A percentile compares a stretch with the other conserved stretches of the same genome.
These are phyloP conservation scores for Globisporangium rhizosaccharum DNA, from an alignment of 352 stramenopile species.

Conservation along the genomic window DNA sequence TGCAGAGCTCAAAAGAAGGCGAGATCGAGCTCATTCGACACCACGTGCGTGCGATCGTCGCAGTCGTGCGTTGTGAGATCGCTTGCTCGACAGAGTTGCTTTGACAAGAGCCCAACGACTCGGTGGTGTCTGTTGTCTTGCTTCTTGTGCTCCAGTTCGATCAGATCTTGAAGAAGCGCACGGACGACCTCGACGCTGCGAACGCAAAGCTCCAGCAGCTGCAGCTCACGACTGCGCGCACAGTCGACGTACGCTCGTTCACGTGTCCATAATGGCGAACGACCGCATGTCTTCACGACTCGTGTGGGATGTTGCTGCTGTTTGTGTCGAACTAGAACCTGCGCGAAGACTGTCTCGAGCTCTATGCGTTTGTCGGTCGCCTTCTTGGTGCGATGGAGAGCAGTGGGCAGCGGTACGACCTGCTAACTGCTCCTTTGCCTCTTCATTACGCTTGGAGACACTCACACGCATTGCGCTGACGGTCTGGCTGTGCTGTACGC, in stretches of 20 bases:
- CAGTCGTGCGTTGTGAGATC: background rate
- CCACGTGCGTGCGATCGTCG: slow-evolving; percentile 25
- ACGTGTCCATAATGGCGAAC: too few relatives aligned
- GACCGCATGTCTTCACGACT: background rate
- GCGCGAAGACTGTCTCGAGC: slow-evolving; percentile 56
- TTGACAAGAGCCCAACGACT: too few relatives aligned
- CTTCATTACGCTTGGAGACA: background rate
- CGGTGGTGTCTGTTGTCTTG: background rate
- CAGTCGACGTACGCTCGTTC: slow-evolving; percentile 34
- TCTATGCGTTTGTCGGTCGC: slow-evolving; percentile 58
- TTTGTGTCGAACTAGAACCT: slow-evolving; percentile 30
- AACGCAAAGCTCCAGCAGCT: slow-evolving; percentile 36
- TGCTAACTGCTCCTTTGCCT: background rate
- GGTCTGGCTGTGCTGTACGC: too few relatives aligned
- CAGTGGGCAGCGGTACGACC: slow-evolving; percentile 14
- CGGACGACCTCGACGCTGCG: slow-evolving; percentile 26
- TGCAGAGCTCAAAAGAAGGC: slow-evolving; percentile 62
- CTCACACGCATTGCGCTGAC: background rate
- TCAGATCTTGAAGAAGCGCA: slow-evolving; percentile 52
- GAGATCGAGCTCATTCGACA: slow-evolving; percentile 69
- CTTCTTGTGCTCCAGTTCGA: slow-evolving; percentile 33
- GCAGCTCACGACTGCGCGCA: slow-evolving; percentile 24
- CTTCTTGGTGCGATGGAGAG: slow-evolving; percentile 23
- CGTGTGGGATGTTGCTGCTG: background rate
- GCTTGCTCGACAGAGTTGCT: background rate